These are phyloP conservation scores for Blastocystis hominis DNA, from an alignment of 352 stramenopile species.

Conservation along the genomic window DNA sequence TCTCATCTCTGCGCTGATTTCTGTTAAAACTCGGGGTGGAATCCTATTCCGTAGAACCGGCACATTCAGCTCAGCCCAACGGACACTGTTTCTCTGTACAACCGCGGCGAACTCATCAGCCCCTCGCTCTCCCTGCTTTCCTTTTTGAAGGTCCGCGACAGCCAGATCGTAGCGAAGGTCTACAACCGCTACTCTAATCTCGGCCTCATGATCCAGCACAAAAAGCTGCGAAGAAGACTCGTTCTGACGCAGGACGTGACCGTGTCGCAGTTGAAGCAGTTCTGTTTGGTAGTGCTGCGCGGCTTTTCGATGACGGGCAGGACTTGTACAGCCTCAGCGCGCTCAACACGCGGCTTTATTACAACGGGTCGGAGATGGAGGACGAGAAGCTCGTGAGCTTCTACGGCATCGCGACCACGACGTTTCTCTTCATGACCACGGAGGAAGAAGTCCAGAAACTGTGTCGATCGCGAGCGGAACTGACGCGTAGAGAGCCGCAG, in stretches of 20 bases:
- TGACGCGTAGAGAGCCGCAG: not conserved
- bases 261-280: not conserved
- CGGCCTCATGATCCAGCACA: constrained; percentile 19
- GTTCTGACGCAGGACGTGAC: not conserved
- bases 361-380: not conserved
- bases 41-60: not conserved
- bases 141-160: not conserved
- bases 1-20: not conserved
- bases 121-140: not conserved
- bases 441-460: constrained; percentile 27
- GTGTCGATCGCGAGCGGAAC: not conserved
- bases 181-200: constrained; percentile 2
- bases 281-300: not conserved
- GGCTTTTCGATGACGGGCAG: not conserved
- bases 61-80: not conserved
- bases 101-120: not conserved
- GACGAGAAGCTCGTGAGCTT: not conserved
- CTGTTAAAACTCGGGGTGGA: not conserved
- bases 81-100: not conserved
- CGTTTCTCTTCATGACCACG: constrained; percentile 44
- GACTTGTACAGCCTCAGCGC: not conserved
- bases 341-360: not conserved
- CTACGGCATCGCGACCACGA: not conserved
- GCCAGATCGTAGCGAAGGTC: not conserved
- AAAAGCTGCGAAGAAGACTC: not conserved